These are phyloP conservation scores for Pelargonium australe DNA, from an alignment of 441 rosid species.

Conservation along the genomic window DNA sequence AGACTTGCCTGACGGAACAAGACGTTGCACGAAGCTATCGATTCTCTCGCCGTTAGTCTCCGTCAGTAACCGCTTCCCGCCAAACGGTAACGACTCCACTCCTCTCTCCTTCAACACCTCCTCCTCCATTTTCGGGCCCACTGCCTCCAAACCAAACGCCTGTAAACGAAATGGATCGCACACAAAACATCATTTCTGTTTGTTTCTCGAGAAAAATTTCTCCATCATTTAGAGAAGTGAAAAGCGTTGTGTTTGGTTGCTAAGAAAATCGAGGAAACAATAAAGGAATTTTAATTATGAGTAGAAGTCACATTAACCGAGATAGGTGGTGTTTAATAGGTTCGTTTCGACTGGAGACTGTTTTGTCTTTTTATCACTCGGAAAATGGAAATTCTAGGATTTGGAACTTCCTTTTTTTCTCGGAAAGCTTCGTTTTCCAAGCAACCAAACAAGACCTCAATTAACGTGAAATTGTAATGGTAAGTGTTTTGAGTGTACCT, in stretches of 20 bases:
- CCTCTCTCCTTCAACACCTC: constrained; percentile 68
- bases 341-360: background rate
- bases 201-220: background rate
- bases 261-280: background rate
- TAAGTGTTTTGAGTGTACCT: constrained; percentile 33
- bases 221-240: too few relatives aligned
- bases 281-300: background rate
- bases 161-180: constrained; percentile 33
- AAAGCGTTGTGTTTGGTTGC: background rate
- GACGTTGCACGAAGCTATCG: constrained; percentile 63
- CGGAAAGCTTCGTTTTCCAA: constrained; percentile 7
- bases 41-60: constrained; percentile 84
- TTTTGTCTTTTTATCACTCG: background rate
- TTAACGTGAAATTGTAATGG: background rate
- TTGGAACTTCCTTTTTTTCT: background rate
- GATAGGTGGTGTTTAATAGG: background rate
- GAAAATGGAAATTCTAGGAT: background rate
- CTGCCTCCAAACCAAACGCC: constrained; percentile 51
- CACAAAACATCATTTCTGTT: background rate
- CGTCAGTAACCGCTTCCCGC: constrained; percentile 70
- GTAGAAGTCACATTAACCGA: background rate
- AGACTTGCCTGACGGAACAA: constrained; percentile 64
- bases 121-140: constrained; percentile 39
- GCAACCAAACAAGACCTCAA: constrained; percentile 17
- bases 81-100: constrained; percentile 82